Conservation (phyloP, 345 rosid species). For the Citrus unshiu region DNA sequence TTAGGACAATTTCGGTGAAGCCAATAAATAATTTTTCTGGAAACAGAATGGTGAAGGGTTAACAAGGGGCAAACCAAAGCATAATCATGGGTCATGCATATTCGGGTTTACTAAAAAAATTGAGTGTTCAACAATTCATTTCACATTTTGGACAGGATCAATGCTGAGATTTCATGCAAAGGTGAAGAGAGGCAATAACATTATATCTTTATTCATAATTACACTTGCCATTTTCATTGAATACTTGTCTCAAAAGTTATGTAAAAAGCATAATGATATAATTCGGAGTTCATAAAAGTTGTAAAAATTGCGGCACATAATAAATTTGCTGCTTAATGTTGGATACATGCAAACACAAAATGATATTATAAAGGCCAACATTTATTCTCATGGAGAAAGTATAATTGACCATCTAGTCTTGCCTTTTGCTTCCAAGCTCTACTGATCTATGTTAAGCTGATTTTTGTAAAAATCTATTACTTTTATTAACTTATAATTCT, state of each 20-base stretch:
- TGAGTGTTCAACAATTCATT: neutral
- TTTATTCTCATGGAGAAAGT: neutral
- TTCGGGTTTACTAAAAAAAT: neutral
- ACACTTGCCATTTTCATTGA: neutral
- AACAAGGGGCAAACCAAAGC: neutral
- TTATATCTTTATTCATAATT: neutral
- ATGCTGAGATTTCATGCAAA: neutral
- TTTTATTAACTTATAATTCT: no score
- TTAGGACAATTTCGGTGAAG: neutral
- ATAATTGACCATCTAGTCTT: neutral
- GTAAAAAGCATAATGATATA: neutral
- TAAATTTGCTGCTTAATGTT: neutral
- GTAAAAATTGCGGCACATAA: neutral
- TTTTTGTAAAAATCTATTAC: neutral
- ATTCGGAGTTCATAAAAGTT: neutral
- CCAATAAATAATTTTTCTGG: neutral
- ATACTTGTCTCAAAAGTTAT: neutral
- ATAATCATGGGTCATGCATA: neutral
- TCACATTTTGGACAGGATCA: neutral
- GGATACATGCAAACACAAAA: neutral
- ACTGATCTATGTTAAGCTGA: neutral
- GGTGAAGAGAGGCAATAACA: neutral
- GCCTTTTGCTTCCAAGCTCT: neutral
- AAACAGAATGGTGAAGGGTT: neutral
- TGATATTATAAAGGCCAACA: neutral